A percentile compares a stretch with the other conserved stretches of the same genome.
phyloP scores from a whole-genome alignment of 2,329 filamentous ascomycete genomes.

The Paraphaeosphaeria sporulosa region DNA sequence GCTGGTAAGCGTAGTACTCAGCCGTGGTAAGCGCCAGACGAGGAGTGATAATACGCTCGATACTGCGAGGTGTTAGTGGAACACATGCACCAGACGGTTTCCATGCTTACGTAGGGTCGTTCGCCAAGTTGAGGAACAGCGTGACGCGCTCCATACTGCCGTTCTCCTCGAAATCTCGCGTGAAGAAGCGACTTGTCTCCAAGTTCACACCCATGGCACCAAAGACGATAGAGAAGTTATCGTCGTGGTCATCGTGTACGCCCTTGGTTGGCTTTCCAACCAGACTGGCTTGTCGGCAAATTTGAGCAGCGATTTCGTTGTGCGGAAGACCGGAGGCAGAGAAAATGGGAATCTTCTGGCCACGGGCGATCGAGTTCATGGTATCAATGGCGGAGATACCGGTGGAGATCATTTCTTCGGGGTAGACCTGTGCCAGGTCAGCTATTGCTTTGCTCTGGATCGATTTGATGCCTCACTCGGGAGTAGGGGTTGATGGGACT shows the following conservation, averaged over 20 bases:
- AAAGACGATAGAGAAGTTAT: constrained; percentile 99
- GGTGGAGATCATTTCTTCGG: constrained; percentile 99
- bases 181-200: constrained; percentile 99
- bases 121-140: constrained; percentile 98
- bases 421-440: constrained; percentile 75
- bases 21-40: constrained; percentile 97
- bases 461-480: constrained; percentile 68
- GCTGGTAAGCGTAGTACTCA: constrained; percentile 99
- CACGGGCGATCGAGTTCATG: constrained; percentile 92
- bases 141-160: constrained; percentile 97
- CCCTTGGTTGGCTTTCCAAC: constrained; percentile 94
- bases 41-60: constrained; percentile 99
- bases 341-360: constrained; percentile 99
- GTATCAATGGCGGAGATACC: constrained; percentile 99
- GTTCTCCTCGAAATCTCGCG: constrained; percentile 98
- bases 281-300: constrained; percentile 94
- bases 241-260: constrained; percentile 94
- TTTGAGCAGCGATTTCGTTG: constrained; percentile 99
- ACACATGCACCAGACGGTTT: constrained; percentile 8
- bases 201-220: constrained; percentile 99
- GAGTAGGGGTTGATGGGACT: constrained; percentile 98
- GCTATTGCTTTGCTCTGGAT: constrained; percentile 24
- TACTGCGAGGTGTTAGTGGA: constrained; percentile 62
- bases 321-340: constrained; percentile 97
- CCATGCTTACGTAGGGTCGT: constrained; percentile 86